These are phyloP conservation scores for Escallonia rubra DNA, from an alignment of 129 eudicot genomes.

Conservation along the genomic window DNA sequence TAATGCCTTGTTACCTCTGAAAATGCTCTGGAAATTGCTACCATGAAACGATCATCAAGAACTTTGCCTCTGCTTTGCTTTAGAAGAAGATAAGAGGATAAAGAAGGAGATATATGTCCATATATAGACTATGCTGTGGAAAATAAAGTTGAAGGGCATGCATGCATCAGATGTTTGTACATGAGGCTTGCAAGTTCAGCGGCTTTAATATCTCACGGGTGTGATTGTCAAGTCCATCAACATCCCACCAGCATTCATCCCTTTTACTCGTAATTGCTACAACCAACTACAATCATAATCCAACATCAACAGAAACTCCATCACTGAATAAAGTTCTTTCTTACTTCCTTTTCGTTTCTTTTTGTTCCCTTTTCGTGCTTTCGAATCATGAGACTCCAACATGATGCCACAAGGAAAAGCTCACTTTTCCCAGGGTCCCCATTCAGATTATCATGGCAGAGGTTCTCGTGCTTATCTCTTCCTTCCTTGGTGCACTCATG, in stretches of 20 bases:
- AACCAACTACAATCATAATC: not conserved
- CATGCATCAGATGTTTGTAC: not conserved
- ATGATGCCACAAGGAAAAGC: not conserved
- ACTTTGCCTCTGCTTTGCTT: not conserved
- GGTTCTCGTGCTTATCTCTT: not conserved
- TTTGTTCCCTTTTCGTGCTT: not conserved
- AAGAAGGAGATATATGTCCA: not conserved
- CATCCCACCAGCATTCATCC: slow-evolving; percentile 17
- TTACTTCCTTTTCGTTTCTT: not conserved
- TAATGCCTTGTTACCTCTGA: not conserved
- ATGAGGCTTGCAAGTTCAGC: not conserved
- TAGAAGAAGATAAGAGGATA: not conserved
- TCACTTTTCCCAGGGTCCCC: not conserved
- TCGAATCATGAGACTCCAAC: not conserved
- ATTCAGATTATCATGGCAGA: not conserved
- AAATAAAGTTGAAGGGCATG: not conserved
- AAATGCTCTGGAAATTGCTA: not conserved
- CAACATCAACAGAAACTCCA: not conserved
- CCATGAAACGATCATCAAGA: not conserved
- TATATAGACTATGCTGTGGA: not conserved
- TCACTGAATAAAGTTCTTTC: not conserved
- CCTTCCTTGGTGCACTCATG: not conserved
- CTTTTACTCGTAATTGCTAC: slow-evolving; percentile 29
- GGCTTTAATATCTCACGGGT: slow-evolving; percentile 15
- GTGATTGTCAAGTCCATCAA: slow-evolving; percentile 8